Percentiles rank a stretch among this genome's conserved stretches.
Conservation (phyloP, 139 green algal genomes). For the Mesotaenium endlicherianum region DNA sequence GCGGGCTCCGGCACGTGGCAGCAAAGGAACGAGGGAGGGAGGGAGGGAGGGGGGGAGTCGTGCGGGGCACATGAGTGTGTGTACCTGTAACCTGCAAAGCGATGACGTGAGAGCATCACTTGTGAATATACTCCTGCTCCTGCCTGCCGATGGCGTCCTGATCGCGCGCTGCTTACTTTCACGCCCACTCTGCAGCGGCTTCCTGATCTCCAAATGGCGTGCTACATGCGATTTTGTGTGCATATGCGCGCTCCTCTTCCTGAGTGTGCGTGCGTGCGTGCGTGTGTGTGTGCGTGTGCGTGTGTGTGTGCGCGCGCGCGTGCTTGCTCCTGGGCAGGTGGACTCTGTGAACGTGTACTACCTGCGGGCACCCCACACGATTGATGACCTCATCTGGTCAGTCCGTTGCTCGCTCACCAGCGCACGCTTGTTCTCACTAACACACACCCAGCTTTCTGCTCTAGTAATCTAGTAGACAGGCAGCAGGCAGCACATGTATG, state of each 20-base stretch:
- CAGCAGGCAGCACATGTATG: not conserved
- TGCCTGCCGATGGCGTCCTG: too few relatives aligned
- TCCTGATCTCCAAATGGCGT: too few relatives aligned
- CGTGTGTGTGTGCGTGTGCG: not conserved
- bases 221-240: not conserved
- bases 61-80: too few relatives aligned
- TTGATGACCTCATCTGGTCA: constrained; percentile 88
- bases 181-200: too few relatives aligned
- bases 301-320: not conserved
- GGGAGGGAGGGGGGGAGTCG: not conserved
- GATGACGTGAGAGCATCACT: too few relatives aligned
- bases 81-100: too few relatives aligned
- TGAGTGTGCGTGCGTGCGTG: not conserved
- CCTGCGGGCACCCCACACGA: constrained; percentile 60
- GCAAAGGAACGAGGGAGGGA: not conserved
- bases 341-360: constrained; percentile 50
- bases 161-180: too few relatives aligned
- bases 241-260: not conserved
- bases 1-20: too few relatives aligned
- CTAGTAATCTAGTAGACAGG: not conserved
- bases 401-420: too few relatives aligned
- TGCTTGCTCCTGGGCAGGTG: not conserved
- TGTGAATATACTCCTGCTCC: too few relatives aligned
- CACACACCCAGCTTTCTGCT: constrained; percentile 3
- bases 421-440: too few relatives aligned